These are phyloP conservation scores for Gossypium trilobum DNA, from an alignment of 441 rosid genomes.

Conservation along the genomic window DNA sequence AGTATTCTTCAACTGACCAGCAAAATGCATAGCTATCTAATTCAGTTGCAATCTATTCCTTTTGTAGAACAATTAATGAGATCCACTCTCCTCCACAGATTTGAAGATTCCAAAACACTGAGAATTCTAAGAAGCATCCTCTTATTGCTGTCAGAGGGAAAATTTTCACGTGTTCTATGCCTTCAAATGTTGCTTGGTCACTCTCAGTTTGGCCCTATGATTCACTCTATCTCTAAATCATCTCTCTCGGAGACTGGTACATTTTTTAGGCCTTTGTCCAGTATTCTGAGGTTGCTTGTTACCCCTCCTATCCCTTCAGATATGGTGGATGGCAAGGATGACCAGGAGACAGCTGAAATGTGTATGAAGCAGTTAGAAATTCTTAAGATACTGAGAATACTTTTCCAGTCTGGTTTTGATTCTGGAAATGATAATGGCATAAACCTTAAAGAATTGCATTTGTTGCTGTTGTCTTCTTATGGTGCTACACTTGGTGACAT, in stretches of 20 bases:
- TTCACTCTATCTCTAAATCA: constrained; percentile 35
- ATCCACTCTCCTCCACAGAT: constrained; percentile 64
- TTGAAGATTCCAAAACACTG: constrained; percentile 61
- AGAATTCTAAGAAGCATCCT: constrained; percentile 43
- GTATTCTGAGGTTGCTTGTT: constrained; percentile 57
- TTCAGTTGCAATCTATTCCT: constrained; percentile 48
- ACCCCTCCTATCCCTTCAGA: constrained; percentile 25
- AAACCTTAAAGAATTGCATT: constrained; percentile 56
- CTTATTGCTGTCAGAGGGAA: constrained; percentile 43
- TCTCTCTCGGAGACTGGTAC: constrained; percentile 42
- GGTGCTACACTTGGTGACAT: constrained; percentile 69
- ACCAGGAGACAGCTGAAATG: constrained; percentile 27
- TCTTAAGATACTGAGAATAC: constrained; percentile 57
- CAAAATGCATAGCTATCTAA: constrained; percentile 46
- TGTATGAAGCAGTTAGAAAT: constrained; percentile 48
- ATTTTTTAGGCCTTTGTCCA: constrained; percentile 56
- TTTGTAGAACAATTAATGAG: constrained; percentile 62
- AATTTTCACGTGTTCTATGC: constrained; percentile 41
- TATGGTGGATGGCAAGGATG: constrained; percentile 19
- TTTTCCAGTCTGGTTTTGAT: constrained; percentile 34
- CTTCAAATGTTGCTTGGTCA: constrained; percentile 71
- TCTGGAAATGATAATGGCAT: constrained; percentile 44
- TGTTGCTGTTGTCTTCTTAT: constrained; percentile 75
- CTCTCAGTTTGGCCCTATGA: constrained; percentile 66
- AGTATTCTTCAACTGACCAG: constrained; percentile 40